A percentile compares a stretch with the other conserved stretches of the same genome.
Conservation (phyloP, 345 rosid species). For the Syzygium grande region DNA sequence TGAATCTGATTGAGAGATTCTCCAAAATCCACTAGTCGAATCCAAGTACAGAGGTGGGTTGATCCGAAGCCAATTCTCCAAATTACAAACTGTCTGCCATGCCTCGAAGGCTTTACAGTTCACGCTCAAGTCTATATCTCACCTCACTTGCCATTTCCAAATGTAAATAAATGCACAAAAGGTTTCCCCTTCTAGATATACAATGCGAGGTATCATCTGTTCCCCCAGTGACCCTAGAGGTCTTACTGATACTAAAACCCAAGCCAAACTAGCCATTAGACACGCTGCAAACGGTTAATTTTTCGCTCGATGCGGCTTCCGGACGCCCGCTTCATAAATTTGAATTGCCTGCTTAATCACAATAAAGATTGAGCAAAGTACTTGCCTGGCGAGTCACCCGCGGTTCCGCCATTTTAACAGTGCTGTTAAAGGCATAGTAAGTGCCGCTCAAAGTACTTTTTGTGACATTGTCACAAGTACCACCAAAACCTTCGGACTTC, state of each 20-base stretch:
- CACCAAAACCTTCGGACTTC: not conserved
- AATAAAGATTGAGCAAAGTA: not conserved
- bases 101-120: not conserved
- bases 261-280: not conserved
- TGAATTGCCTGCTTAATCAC: not conserved
- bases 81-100: not conserved
- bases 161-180: not conserved
- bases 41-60: not conserved
- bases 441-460: not conserved
- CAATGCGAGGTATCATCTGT: not conserved
- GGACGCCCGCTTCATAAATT: fast-evolving
- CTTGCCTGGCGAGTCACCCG: not conserved
- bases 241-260: not conserved
- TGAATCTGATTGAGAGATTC: not conserved
- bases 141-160: not conserved
- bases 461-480: not conserved
- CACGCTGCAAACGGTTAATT: not conserved
- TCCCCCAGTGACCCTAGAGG: not conserved
- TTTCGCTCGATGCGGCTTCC: not conserved
- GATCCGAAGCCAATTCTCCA: not conserved
- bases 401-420: not conserved
- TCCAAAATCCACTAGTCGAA: not conserved
- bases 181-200: not conserved
- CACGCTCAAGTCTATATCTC: not conserved
- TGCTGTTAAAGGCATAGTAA: not conserved